Conservation (phyloP, 345 rosid genomes). For the Triadica sebifera region DNA sequence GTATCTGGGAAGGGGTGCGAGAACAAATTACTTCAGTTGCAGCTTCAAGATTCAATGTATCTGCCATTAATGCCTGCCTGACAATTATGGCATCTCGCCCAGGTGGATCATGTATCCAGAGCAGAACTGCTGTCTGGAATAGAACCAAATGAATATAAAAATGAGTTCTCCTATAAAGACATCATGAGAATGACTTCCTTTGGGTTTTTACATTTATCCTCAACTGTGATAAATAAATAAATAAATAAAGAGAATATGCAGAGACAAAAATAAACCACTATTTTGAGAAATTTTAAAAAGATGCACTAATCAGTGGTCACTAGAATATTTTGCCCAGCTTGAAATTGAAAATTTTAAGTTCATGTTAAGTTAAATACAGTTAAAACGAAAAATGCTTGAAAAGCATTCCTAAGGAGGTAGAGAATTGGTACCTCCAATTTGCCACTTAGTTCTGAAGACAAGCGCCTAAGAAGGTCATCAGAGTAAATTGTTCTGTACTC, state of each 20-base stretch:
- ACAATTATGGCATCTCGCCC: slow-evolving; percentile 57
- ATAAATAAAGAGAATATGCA: too few species aligned
- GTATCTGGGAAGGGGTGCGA: slow-evolving; percentile 64
- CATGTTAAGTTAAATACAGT: background rate
- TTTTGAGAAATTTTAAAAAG: background rate
- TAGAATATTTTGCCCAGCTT: background rate
- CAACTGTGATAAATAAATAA: too few species aligned
- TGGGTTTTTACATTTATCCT: too few species aligned
- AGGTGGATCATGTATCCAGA: slow-evolving; percentile 69
- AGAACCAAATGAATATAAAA: background rate
- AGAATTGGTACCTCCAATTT: slow-evolving; percentile 49
- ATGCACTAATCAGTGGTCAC: background rate
- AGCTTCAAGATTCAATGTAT: slow-evolving; percentile 24
- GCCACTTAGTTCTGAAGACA: slow-evolving; percentile 58
- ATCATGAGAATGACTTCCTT: background rate
- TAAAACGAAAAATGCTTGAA: slow-evolving; percentile 5
- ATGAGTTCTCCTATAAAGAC: background rate
- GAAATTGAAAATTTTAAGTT: background rate
- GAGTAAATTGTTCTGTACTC: slow-evolving; percentile 51
- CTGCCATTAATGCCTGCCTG: slow-evolving; percentile 30
- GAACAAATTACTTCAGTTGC: slow-evolving; percentile 66
- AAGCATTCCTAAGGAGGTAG: background rate
- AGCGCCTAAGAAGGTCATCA: slow-evolving; percentile 45
- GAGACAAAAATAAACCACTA: too few species aligned
- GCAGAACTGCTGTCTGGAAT: slow-evolving; percentile 53